Base-by-base conservation (phyloP, 2,329 filamentous ascomycete species). In the Pyrenophora tritici-repentis region DNA sequence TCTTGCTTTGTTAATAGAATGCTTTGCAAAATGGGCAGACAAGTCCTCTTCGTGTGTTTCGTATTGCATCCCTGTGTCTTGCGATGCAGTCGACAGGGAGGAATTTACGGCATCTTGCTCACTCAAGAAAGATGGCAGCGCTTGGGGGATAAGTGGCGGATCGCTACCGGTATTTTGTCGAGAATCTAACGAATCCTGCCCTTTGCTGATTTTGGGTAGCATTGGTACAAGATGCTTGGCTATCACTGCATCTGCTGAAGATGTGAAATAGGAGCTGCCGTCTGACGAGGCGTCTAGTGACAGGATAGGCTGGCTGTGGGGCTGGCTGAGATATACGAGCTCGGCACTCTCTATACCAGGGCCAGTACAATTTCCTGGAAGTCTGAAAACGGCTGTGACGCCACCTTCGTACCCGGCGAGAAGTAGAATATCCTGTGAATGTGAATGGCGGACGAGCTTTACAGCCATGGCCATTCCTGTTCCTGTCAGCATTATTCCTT, bases 381-480 rank as follows among this genome's bases (percentile, higher is more conserved):
- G 81, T 24, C 81, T 75, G 58, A 87, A 85, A 1, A 91, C 83
- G 46, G 86, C 84, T 1, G 85, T 85, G 45, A 87, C 81, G 1
- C 94, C 94, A 63, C 90, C 91, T 74, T 99, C 94, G 71, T 94
- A 97, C 9, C 88, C 93, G 2, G 87, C 86, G 8, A 89, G 75
- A 6, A 96, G 78, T 4, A 85, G 83, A 1, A 93, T 75, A 72
- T 70, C 12, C 10, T 62, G 61, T 13, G 61, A 63, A 13, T 39
- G 31, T 29, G 24, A 42, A 37, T 60, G 62, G 24, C 61, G 61
- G n/a, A 59, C 31, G 16, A 73, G 70, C 73, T 31, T 75, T 59
- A 97, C 75, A 4, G 89, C 86, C 94, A 97, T 97, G 33, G 91
- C 85, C 92, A 97, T 97, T 47, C 90, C 90, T 66, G 81, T 79